These are phyloP conservation scores for Coemansia sp. DNA, from an alignment of 192 early-diverging fungal species.

Conservation along the genomic window DNA sequence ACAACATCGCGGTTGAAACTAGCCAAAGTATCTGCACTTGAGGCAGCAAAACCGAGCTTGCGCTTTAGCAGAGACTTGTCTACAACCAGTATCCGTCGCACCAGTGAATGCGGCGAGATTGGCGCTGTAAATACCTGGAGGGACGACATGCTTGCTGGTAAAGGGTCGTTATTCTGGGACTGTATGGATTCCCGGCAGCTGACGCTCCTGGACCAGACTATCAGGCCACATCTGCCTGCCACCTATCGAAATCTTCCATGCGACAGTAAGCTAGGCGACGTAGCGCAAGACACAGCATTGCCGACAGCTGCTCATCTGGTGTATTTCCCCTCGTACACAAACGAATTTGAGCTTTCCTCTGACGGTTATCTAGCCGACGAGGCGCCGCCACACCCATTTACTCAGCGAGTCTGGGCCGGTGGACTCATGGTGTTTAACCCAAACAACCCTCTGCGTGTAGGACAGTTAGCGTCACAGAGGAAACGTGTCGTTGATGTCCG, in stretches of 20 bases:
- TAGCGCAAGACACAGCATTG: conserved; percentile 45
- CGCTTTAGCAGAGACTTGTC: not conserved
- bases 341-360: conserved; percentile 60
- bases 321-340: conserved; percentile 72
- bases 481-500: conserved; percentile 55
- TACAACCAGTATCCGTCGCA: no score
- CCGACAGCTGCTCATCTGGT: conserved; percentile 74
- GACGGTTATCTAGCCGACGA: conserved; percentile 83
- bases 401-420: conserved; percentile 86
- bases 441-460: conserved; percentile 59
- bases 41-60: not conserved
- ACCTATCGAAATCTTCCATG: conserved; percentile 19
- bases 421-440: conserved; percentile 60
- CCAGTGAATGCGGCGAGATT: no score
- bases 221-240: conserved; percentile 35
- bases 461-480: conserved; percentile 59
- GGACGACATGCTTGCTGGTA: conserved; percentile 3
- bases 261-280: conserved; percentile 19
- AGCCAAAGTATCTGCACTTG: no score
- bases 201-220: conserved; percentile 42
- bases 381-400: conserved; percentile 71
- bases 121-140: conserved; percentile 18
- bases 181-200: conserved; percentile 44
- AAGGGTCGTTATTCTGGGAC: conserved; percentile 21
- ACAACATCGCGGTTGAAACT: not conserved